Conservation (phyloP, 2,329 filamentous ascomycete species). For the Neurospora crassa region DNA sequence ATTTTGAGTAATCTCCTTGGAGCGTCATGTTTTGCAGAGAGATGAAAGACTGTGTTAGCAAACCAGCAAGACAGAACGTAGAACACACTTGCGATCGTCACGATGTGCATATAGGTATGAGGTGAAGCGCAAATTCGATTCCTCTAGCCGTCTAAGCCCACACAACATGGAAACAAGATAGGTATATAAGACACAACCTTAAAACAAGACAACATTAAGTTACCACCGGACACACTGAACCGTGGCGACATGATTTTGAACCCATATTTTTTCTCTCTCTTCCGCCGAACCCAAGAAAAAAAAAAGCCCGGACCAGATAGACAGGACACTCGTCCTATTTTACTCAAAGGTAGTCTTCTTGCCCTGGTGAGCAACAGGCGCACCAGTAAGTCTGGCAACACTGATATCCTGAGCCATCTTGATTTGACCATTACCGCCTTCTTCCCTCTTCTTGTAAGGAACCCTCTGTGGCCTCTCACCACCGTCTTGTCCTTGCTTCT, state of each 20-base stretch:
- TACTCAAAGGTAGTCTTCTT: conserved; percentile 77
- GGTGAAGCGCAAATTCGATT: not conserved
- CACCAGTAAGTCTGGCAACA: conserved; percentile 61
- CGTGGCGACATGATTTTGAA: not conserved
- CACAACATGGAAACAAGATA: not conserved
- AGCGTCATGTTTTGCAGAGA: not conserved
- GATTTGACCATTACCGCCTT: conserved; percentile 14
- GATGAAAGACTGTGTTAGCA: not conserved
- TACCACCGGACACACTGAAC: not conserved
- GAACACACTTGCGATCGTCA: not conserved
- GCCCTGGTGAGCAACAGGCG: conserved; percentile 67
- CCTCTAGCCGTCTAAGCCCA: not conserved
- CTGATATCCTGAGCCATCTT: conserved; percentile 32
- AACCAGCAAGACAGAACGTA: not conserved
- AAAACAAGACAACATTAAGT: not conserved
- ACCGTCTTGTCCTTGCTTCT: conserved; percentile 14
- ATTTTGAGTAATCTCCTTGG: not conserved
- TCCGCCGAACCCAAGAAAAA: not conserved
- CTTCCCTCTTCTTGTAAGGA: conserved; percentile 10
- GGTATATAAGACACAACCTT: not conserved
- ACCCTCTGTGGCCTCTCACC: conserved; percentile 8
- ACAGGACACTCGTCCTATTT: conserved; percentile 17
- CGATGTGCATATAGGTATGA: not conserved
- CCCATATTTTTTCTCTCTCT: not conserved
- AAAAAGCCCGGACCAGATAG: not conserved